Percentiles rank a stretch among this genome's conserved stretches.
Evolutionary conservation across 2,329 filamentous ascomycete species (phyloP).

Genomic region (Colletotrichum neosansevieriae): DNA sequence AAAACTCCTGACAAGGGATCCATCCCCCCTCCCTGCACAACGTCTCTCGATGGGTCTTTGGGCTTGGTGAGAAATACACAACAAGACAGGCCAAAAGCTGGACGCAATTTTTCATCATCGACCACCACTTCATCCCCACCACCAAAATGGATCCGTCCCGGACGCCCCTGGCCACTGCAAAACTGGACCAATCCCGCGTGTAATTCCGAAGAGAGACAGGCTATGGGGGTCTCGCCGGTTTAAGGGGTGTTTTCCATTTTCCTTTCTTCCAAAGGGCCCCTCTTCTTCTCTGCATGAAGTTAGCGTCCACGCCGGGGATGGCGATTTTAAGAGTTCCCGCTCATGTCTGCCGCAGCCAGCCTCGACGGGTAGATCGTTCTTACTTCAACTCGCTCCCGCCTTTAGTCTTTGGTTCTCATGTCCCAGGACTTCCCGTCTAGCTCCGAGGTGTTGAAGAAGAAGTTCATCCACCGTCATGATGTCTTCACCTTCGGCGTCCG

Average conservation of each 20-base stretch:
- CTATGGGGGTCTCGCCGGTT: background rate
- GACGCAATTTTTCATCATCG: background rate
- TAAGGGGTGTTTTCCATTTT: slow-evolving; percentile 3
- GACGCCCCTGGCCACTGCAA: slow-evolving; percentile 4
- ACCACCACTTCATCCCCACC: background rate
- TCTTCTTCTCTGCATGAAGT: background rate
- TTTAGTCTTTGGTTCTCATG: background rate
- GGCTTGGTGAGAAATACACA: background rate
- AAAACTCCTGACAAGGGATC: slow-evolving; percentile 18
- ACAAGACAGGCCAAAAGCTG: background rate
- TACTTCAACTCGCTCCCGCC: slow-evolving; percentile 12
- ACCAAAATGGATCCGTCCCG: slow-evolving; percentile 6
- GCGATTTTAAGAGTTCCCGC: slow-evolving; percentile 19
- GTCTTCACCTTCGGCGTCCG: slow-evolving; percentile 19
- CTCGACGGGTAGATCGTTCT: slow-evolving; percentile 16
- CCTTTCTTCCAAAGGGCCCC: background rate
- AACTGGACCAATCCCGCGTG: slow-evolving; percentile 12
- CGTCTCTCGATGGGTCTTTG: background rate
- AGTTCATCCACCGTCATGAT: slow-evolving; percentile 2
- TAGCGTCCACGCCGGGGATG: slow-evolving; percentile 15
- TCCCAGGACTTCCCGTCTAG: background rate
- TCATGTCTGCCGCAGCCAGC: slow-evolving; percentile 24
- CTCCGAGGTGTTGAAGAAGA: background rate
- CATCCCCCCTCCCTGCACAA: background rate
- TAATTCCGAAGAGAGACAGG: slow-evolving; percentile 12